Evolutionary conservation across 192 early-diverging fungal genomes (phyloP), one percentile per base, ranked within the genome.

Genomic region (Dimargaris xerosporica): DNA sequence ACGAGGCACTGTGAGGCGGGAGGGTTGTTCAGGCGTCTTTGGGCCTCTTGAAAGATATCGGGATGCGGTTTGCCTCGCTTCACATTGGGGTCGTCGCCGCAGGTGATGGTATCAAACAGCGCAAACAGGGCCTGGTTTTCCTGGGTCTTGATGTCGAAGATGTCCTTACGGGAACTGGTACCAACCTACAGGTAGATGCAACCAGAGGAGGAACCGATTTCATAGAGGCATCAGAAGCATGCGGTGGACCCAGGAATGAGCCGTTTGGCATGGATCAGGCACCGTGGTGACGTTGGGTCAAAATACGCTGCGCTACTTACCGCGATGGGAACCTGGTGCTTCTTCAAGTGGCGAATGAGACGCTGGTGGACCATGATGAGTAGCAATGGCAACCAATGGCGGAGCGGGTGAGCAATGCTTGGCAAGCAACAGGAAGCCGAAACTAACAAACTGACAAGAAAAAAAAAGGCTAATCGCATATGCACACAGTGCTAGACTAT

Each of bases 41-140:
- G 80, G 11, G 88, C 91, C 7, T 75, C 81, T 21, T 85, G 76
- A 73, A 96, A 98, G 28, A 95, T 78, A 62, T 98, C 95, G 2
- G 95, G 95, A 23, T 83, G 76, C 1, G 95, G 95, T 75, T 98
- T 98, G 4, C 90, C 86, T 53, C 78, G 69, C 54, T 72, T 69
- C 47, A 98, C 80, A 7, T 71, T 79, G 1, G 85, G 74, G 66
- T 98, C 92, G 69, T 98, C 91, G 13, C 93, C 95, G 63, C 88
- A 90, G 4, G 86, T 84, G 66, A 94, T 80, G 50, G 80, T 71
- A 51, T 85, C 84, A 76, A 98, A 98, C 46, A 90, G 70, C 4
- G 56, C 62, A 67, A 98, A 98, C 25, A 94, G 69, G 1, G 76
- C 73, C 41, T 73, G 67, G 70, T 96, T 80, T 28, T 79, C 78